These are phyloP conservation scores for Guillardia theta DNA, from an alignment of 78 protist genomes.

Conservation along the genomic window DNA sequence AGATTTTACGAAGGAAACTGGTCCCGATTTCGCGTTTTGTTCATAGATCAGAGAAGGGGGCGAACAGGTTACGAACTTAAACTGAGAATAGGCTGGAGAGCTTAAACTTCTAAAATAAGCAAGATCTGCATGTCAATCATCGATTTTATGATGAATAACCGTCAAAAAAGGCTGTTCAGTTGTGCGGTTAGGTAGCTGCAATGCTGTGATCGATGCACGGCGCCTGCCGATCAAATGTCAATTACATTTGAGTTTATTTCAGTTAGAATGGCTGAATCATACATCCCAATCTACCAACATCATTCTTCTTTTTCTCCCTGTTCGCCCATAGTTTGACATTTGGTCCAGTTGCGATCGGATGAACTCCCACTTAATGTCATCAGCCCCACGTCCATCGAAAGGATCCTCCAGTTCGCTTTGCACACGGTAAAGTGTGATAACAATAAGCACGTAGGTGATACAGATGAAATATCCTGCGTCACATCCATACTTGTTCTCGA, in stretches of 20 bases:
- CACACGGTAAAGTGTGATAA: neutral
- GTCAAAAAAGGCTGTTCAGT: too few species aligned
- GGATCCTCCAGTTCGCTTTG: slow-evolving; percentile 11
- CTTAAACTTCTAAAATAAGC: too few species aligned
- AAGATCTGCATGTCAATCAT: too few species aligned
- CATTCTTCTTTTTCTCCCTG: neutral
- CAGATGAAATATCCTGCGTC: neutral
- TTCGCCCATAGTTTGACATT: neutral
- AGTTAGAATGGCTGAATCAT: neutral
- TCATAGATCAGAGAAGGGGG: too few species aligned
- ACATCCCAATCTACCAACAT: neutral
- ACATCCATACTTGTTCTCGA: neutral
- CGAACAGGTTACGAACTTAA: too few species aligned
- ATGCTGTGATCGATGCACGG: too few species aligned
- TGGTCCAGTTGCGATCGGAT: neutral
- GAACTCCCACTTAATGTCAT: neutral
- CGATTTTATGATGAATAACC: too few species aligned
- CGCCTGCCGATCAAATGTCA: too few species aligned
- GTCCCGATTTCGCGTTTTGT: too few species aligned
- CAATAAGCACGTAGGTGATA: neutral
- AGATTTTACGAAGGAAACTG: too few species aligned
- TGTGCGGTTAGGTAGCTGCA: too few species aligned
- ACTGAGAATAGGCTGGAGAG: too few species aligned
- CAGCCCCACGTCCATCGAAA: slow-evolving; percentile 25
- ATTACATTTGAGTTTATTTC: neutral